phyloP scores from a whole-genome alignment of 1,284 basidiomycete species.

The Agroathelia rolfsii region DNA sequence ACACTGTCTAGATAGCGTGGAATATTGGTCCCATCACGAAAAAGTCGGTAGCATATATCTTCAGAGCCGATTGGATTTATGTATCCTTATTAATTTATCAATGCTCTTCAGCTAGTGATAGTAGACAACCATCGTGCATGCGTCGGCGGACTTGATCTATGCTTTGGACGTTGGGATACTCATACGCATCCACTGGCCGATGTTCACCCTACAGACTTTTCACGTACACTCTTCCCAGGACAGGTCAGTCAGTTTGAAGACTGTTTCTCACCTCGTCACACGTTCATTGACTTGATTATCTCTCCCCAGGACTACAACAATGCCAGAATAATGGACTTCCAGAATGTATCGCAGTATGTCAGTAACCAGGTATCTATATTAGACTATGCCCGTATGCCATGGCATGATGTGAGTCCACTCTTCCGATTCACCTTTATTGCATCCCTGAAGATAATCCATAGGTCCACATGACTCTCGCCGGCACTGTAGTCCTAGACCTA shows the following conservation, averaged over 20 bases:
- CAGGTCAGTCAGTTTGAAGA: too few relatives aligned
- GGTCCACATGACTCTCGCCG: constrained; percentile 81
- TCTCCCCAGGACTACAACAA: constrained; percentile 96
- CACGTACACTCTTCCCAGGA: constrained; percentile 79
- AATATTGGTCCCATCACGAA: constrained; percentile 83
- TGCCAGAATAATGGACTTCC: constrained; percentile 72
- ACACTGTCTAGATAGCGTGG: constrained; percentile 49
- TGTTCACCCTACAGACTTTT: constrained; percentile 79
- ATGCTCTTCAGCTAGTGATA: constrained; percentile 47
- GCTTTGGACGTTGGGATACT: constrained; percentile 94
- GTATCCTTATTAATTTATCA: constrained; percentile 6
- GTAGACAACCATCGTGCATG: constrained; percentile 80
- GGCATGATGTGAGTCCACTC: constrained; percentile 63
- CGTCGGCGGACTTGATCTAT: constrained; percentile 83
- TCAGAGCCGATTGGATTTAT: neutral
- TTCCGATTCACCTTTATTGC: constrained; percentile 1
- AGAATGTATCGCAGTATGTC: constrained; percentile 72
- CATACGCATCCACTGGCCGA: constrained; percentile 81
- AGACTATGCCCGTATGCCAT: constrained; percentile 76
- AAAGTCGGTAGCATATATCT: constrained; percentile 26
- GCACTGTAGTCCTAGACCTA: constrained; percentile 79
- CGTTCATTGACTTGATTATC: too few relatives aligned
- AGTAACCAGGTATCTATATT: constrained; percentile 66
- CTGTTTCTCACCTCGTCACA: too few relatives aligned
- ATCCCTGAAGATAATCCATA: constrained; percentile 18